Evolutionary conservation across 208 protist species (phyloP).

Genomic region (Acanthamoeba sp.): DNA sequence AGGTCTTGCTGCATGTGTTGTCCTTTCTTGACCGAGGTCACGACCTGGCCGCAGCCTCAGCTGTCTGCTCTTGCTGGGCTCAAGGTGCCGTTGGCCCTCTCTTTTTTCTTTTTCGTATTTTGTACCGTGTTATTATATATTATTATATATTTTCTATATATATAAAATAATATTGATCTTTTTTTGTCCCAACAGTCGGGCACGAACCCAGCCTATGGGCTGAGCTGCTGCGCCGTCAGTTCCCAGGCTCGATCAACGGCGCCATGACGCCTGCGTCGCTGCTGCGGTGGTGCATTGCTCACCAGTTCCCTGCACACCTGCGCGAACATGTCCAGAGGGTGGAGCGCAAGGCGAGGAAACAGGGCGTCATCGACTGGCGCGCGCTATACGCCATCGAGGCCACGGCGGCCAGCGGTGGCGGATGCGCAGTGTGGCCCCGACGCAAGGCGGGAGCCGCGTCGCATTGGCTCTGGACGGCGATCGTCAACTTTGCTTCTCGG

Average conservation of each 20-base stretch:
- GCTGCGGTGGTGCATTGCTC: background rate
- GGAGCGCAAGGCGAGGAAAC: background rate
- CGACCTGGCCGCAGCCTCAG: background rate
- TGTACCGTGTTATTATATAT: background rate
- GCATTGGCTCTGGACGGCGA: background rate
- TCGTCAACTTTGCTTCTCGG: background rate
- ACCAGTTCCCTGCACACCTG: background rate
- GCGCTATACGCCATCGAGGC: background rate
- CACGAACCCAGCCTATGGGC: background rate
- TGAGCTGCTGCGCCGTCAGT: background rate
- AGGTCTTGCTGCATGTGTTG: background rate
- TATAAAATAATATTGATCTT: background rate
- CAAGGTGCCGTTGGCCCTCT: background rate
- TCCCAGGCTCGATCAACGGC: background rate
- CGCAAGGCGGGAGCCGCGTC: too few relatives aligned
- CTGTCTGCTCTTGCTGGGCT: background rate
- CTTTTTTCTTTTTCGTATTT: background rate
- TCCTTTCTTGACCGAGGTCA: background rate
- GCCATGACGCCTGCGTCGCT: background rate
- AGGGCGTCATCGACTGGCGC: background rate
- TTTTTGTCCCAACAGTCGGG: background rate
- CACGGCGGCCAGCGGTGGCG: background rate
- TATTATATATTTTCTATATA: background rate
- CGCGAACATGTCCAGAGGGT: background rate
- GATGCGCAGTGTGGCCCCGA: too few relatives aligned